phyloP scores from a whole-genome alignment of 352 stramenopile genomes.

The Thraustotheca clavata region DNA sequence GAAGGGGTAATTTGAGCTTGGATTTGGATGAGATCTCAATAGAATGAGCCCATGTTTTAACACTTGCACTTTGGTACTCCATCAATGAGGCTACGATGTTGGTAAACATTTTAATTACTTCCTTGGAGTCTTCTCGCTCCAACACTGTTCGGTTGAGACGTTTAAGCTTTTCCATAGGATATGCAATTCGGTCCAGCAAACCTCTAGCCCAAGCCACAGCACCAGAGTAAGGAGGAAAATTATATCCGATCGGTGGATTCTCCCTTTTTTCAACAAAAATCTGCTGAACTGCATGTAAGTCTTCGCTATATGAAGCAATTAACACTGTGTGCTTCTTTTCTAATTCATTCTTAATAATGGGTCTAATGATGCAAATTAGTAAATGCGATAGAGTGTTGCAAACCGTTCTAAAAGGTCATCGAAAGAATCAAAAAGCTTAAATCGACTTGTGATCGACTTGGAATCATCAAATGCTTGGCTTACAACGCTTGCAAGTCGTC shows the following conservation, averaged over 20 bases:
- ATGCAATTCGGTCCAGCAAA: slow-evolving; percentile 74
- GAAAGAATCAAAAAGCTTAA: slow-evolving; percentile 91
- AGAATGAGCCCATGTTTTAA: slow-evolving; percentile 70
- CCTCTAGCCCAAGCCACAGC: slow-evolving; percentile 87
- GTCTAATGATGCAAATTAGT: slow-evolving; percentile 21
- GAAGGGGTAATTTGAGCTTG: slow-evolving; percentile 83
- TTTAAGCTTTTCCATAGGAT: slow-evolving; percentile 85
- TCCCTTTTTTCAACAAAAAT: slow-evolving; percentile 86
- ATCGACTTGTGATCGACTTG: slow-evolving; percentile 73
- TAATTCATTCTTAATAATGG: slow-evolving; percentile 83
- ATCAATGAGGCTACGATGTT: slow-evolving; percentile 77
- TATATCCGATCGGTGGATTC: slow-evolving; percentile 74
- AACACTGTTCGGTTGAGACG: slow-evolving; percentile 72
- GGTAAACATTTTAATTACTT: slow-evolving; percentile 86
- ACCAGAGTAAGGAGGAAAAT: slow-evolving; percentile 85
- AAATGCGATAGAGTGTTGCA: slow-evolving; percentile 22
- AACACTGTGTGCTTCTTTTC: slow-evolving; percentile 80
- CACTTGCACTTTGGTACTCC: slow-evolving; percentile 74
- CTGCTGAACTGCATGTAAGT: slow-evolving; percentile 80
- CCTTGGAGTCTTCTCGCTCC: slow-evolving; percentile 84
- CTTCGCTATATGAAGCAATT: slow-evolving; percentile 66
- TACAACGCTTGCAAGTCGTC: slow-evolving; percentile 79
- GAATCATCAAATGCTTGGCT: slow-evolving; percentile 90
- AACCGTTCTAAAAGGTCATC: slow-evolving; percentile 70
- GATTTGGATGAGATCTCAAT: slow-evolving; percentile 73